phyloP scores from a whole-genome alignment of 371 early-diverging fungal species.

The Capniomyces stellatus region DNA sequence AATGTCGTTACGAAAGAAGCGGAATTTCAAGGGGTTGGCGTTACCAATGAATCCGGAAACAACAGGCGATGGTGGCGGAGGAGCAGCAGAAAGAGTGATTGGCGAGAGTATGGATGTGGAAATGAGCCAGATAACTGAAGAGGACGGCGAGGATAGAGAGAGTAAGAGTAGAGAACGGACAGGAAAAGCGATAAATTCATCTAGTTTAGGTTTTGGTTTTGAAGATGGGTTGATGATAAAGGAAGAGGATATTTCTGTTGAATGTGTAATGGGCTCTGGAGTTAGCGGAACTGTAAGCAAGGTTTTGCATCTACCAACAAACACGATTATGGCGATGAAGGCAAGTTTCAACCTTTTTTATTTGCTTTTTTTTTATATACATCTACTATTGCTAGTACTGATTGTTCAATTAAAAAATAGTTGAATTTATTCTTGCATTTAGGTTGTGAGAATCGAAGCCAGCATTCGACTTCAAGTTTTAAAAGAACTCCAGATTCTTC shows the following conservation, averaged over 20 bases:
- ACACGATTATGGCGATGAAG: conserved; percentile 87
- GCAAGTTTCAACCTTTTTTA: background rate
- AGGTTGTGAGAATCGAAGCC: conserved; percentile 23
- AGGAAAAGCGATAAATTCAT: too few relatives aligned
- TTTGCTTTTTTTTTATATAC: background rate
- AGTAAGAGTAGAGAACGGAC: too few relatives aligned
- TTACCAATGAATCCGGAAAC: too few relatives aligned
- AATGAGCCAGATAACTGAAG: too few relatives aligned
- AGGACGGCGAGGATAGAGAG: too few relatives aligned
- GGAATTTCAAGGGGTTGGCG: background rate
- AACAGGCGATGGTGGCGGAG: too few relatives aligned
- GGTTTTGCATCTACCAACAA: conserved; percentile 58
- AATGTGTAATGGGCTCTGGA: conserved; percentile 67
- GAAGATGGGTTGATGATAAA: too few relatives aligned
- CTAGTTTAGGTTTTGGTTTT: too few relatives aligned
- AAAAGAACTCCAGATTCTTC: conserved; percentile 74
- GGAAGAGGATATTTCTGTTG: too few relatives aligned
- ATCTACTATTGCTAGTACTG: background rate
- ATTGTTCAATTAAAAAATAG: background rate
- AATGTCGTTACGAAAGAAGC: background rate
- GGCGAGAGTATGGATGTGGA: too few relatives aligned
- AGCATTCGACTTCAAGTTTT: conserved; percentile 62
- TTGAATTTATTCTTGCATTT: too few relatives aligned
- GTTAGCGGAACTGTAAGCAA: conserved; percentile 84
- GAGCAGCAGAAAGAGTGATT: too few relatives aligned